A percentile compares a stretch with the other conserved stretches of the same genome.
Conservation (phyloP, 306 rosid genomes). For the Echinosophora koreensis region DNA sequence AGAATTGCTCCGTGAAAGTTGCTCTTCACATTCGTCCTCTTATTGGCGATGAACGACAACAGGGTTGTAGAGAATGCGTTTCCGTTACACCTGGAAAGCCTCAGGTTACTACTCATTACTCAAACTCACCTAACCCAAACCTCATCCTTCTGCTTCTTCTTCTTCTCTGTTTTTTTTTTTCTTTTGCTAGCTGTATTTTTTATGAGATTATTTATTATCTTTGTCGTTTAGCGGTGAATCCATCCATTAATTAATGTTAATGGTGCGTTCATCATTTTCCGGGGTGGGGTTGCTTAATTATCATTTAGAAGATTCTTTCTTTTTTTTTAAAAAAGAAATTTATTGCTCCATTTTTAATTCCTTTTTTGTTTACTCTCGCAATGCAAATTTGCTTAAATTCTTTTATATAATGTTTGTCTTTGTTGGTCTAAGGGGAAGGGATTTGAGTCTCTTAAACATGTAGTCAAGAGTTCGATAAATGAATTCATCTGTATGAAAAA, state of each 20-base stretch:
- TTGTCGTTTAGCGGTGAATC: conserved; percentile 43
- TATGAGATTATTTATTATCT: not conserved
- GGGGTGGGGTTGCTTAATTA: conserved; percentile 19
- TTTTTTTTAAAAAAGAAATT: not conserved
- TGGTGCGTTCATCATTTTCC: not conserved
- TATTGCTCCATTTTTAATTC: conserved; percentile 15
- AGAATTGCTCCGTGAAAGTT: conserved; percentile 80
- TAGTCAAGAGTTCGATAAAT: too few relatives aligned
- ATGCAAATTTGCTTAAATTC: conserved; percentile 23
- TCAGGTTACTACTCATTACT: conserved; percentile 57
- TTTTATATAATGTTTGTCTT: not conserved
- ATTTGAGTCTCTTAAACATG: too few relatives aligned
- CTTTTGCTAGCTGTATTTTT: not conserved
- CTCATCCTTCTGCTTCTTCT: not conserved
- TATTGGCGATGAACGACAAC: conserved; percentile 74
- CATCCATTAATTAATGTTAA: not conserved
- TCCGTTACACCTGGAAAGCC: conserved; percentile 63
- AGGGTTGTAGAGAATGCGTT: conserved; percentile 79
- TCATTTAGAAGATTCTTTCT: conserved; percentile 23
- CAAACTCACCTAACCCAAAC: conserved; percentile 1
- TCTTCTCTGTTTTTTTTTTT: not conserved
- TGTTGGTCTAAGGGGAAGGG: too few relatives aligned
- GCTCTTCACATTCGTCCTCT: conserved; percentile 89
- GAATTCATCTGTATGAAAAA: too few relatives aligned
- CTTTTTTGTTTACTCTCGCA: conserved; percentile 32